Evolutionary conservation across 2,329 filamentous ascomycete species (phyloP).

Genomic region (Colletotrichum euphorbiae): DNA sequence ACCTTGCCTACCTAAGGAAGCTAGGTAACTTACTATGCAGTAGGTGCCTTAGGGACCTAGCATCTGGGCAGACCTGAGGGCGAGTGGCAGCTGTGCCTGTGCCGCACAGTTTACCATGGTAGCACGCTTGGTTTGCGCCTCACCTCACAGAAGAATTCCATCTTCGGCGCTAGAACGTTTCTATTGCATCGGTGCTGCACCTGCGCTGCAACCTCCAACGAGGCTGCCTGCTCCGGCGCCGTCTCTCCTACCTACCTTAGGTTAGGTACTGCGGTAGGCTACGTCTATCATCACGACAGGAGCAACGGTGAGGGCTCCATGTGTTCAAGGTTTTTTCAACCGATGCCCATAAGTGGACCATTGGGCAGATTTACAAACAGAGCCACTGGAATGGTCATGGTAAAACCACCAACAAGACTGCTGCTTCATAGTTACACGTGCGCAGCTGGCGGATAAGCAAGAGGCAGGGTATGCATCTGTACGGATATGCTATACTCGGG

Average conservation of each 20-base stretch:
- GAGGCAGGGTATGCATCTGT: too few relatives aligned
- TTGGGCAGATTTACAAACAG: too few relatives aligned
- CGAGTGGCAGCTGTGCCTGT: not conserved
- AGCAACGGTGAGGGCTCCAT: too few relatives aligned
- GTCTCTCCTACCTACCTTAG: not conserved
- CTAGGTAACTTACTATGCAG: too few relatives aligned
- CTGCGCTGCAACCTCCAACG: slow-evolving; percentile 1
- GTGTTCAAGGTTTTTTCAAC: too few relatives aligned
- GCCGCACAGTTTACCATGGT: not conserved
- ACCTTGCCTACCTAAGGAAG: not conserved
- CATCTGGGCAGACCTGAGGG: not conserved
- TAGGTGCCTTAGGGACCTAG: too few relatives aligned
- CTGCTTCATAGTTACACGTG: not conserved
- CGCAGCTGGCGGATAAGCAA: too few relatives aligned
- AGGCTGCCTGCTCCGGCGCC: not conserved
- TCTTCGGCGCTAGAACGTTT: slow-evolving; percentile 35
- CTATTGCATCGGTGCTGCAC: slow-evolving; percentile 26
- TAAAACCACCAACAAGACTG: not conserved
- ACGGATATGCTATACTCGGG: too few relatives aligned
- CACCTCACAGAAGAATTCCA: slow-evolving; percentile 32
- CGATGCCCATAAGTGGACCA: too few relatives aligned
- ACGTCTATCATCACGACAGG: too few relatives aligned
- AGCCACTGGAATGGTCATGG: too few relatives aligned
- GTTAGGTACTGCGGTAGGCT: too few relatives aligned
- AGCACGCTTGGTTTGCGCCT: slow-evolving; percentile 10